phyloP scores from a whole-genome alignment of 805 yeast species.

The Yamadazyma phyllophila region DNA sequence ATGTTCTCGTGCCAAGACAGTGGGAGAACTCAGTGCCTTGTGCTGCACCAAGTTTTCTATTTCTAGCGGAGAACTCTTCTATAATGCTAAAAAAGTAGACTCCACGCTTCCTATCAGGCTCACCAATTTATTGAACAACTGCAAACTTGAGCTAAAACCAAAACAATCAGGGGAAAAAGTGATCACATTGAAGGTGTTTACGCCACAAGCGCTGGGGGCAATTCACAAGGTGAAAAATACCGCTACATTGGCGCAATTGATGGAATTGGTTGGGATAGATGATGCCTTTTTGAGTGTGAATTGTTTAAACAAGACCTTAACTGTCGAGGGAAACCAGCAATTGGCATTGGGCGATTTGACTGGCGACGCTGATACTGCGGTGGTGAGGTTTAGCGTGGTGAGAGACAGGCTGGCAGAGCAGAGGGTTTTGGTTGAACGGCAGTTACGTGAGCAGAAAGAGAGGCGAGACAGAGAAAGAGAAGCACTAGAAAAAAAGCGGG shows the following conservation, averaged over 20 bases:
- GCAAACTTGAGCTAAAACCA: conserved; percentile 26
- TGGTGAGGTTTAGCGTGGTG: conserved; percentile 22
- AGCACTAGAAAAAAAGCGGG: neutral
- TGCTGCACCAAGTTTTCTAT: conserved; percentile 28
- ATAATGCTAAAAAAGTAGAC: conserved; percentile 32
- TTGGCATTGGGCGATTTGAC: conserved; percentile 12
- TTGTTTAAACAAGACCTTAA: conserved; percentile 2
- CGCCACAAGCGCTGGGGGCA: conserved; percentile 1
- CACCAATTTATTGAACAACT: conserved; percentile 31
- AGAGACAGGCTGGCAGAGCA: conserved; percentile 21
- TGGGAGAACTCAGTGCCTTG: conserved; percentile 24
- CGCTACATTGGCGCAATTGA: conserved; percentile 1
- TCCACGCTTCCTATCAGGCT: conserved; percentile 30
- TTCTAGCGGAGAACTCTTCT: conserved; percentile 22
- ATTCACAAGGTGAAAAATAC: conserved; percentile 9
- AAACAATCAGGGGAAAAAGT: conserved; percentile 9
- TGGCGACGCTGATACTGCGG: conserved; percentile 23
- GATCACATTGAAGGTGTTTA: conserved; percentile 8
- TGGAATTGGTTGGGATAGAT: neutral
- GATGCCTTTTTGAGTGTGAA: neutral
- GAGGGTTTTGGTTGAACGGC: conserved; percentile 17
- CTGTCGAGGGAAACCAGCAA: neutral
- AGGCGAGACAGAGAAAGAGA: conserved; percentile 8
- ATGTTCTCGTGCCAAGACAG: conserved; percentile 22
- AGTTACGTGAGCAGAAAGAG: conserved; percentile 17